Evolutionary conservation across 345 rosid genomes (phyloP).

Genomic region (Camelina laxa): DNA sequence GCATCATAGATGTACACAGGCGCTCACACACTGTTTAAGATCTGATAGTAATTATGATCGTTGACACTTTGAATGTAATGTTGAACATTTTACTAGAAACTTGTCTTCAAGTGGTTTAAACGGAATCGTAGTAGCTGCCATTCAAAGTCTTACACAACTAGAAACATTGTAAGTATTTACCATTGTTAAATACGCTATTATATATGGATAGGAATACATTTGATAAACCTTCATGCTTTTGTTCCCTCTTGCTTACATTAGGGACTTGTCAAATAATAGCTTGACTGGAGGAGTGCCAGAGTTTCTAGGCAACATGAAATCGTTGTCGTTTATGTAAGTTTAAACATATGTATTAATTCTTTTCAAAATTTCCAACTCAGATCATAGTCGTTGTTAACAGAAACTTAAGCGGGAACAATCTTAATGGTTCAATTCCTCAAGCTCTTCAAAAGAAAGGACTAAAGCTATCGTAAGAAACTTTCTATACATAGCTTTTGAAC

Average conservation of each 20-base stretch:
- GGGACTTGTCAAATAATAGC: slow-evolving; percentile 60
- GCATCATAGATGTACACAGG: too few species aligned
- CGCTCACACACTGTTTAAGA: background rate
- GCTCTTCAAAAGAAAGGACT: slow-evolving; percentile 25
- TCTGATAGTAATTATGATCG: background rate
- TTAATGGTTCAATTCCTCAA: slow-evolving; percentile 54
- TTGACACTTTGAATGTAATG: background rate
- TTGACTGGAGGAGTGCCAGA: slow-evolving; percentile 51
- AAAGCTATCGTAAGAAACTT: slow-evolving; percentile 18
- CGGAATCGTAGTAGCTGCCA: slow-evolving; percentile 39
- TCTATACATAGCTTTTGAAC: background rate
- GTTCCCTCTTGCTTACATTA: background rate
- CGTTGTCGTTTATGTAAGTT: slow-evolving; percentile 53
- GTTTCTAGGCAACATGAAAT: slow-evolving; percentile 47
- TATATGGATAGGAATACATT: background rate
- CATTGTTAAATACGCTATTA: background rate
- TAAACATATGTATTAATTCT: background rate
- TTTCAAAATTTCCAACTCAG: background rate
- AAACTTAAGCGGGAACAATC: slow-evolving; percentile 48
- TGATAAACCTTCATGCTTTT: background rate
- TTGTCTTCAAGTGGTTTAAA: slow-evolving; percentile 51
- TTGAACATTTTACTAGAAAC: slow-evolving; percentile 27
- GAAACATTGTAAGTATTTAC: slow-evolving; percentile 46
- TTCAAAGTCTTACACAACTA: slow-evolving; percentile 44
- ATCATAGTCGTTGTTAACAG: slow-evolving; percentile 35